Conservation (phyloP, 768 basidiomycete species). For the Russula compacta region DNA sequence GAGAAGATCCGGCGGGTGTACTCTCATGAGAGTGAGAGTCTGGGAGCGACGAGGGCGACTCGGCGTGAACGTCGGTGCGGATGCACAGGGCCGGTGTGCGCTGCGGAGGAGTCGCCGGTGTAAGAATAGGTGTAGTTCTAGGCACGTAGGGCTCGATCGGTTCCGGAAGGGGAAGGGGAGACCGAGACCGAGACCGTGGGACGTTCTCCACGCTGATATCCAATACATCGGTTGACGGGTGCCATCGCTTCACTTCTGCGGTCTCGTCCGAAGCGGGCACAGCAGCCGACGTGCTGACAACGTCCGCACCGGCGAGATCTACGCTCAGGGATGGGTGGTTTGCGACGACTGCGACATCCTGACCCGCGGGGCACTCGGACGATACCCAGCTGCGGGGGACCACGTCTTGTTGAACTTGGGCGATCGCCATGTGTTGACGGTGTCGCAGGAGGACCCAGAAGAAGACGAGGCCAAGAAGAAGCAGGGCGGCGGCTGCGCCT, state of each 20-base stretch:
- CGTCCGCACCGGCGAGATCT: constrained; percentile 5
- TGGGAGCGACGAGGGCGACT: background rate
- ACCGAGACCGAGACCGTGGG: background rate
- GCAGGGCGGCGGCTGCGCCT: background rate
- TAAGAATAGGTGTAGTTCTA: no score
- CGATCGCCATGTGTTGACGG: background rate
- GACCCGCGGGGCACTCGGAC: background rate
- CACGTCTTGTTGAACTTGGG: background rate
- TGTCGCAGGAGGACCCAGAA: constrained; percentile 5
- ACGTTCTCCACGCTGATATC: constrained; percentile 12
- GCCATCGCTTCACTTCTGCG: background rate
- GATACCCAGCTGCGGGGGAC: background rate
- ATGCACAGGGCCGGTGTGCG: background rate
- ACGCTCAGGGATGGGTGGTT: constrained; percentile 4
- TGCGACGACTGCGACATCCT: background rate
- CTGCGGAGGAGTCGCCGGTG: background rate
- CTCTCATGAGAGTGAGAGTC: background rate
- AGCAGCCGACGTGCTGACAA: background rate
- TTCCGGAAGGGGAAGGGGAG: background rate
- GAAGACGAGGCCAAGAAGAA: constrained; percentile 6
- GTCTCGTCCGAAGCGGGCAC: background rate
- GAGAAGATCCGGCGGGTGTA: background rate
- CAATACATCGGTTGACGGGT: background rate
- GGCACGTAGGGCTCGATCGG: constrained; percentile 7
- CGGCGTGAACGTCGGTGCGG: background rate